Evolutionary conservation across 2,329 filamentous ascomycete species (phyloP).

Genomic region (Diplodia intermedia): DNA sequence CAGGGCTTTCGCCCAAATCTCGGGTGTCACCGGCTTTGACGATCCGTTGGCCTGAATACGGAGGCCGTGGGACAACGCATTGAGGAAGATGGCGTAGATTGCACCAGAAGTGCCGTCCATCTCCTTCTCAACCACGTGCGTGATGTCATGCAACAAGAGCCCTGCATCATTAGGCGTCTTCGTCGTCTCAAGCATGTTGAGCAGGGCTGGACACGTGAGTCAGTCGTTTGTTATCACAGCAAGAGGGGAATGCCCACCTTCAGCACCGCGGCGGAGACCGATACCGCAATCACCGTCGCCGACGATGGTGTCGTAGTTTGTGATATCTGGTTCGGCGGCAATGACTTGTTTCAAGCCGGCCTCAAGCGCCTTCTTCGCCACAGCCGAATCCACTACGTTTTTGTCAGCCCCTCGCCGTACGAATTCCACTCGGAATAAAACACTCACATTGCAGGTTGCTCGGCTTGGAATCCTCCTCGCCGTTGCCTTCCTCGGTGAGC

Average conservation of each 20-base stretch:
- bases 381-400: slow-evolving; percentile 57
- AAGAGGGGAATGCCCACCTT: slow-evolving; percentile 54
- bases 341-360: slow-evolving; percentile 68
- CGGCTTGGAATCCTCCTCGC: slow-evolving; percentile 55
- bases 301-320: slow-evolving; percentile 77
- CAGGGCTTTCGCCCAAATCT: slow-evolving; percentile 72
- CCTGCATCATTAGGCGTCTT: slow-evolving; percentile 64
- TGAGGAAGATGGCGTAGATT: slow-evolving; percentile 87
- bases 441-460: slow-evolving; percentile 60
- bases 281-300: slow-evolving; percentile 92
- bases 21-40: slow-evolving; percentile 53
- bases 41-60: slow-evolving; percentile 60
- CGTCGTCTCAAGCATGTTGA: slow-evolving; percentile 50
- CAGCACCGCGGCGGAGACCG: slow-evolving; percentile 84
- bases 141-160: slow-evolving; percentile 65
- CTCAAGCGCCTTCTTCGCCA: slow-evolving; percentile 60
- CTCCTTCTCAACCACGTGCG: slow-evolving; percentile 68
- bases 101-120: slow-evolving; percentile 82
- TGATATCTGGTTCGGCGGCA: slow-evolving; percentile 69
- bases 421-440: neutral
- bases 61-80: slow-evolving; percentile 76
- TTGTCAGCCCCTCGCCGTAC: neutral
- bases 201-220: slow-evolving; percentile 44
- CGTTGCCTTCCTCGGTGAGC: slow-evolving; percentile 51
- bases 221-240: neutral